These are phyloP conservation scores for Nitzschia sp. DNA, from an alignment of 108 stramenopile genomes.

Conservation along the genomic window DNA sequence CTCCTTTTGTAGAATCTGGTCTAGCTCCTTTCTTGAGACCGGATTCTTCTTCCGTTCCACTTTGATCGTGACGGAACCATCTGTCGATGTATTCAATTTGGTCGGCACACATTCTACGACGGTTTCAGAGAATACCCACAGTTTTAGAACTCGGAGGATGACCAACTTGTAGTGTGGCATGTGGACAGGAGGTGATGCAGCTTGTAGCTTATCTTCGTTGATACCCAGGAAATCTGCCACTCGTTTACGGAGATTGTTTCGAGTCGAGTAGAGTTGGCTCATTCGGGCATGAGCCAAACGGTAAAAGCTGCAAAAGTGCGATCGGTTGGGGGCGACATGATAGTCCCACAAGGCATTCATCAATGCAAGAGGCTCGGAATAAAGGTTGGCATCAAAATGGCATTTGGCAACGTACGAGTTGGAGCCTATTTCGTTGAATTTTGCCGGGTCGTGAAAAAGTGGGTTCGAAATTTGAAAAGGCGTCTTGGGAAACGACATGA, in stretches of 20 bases:
- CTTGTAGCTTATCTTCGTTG: conserved; percentile 30
- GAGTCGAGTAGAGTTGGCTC: conserved; percentile 47
- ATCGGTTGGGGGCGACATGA: conserved; percentile 25
- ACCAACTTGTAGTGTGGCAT: conserved; percentile 66
- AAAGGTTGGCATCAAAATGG: conserved; percentile 75
- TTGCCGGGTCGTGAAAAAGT: conserved; percentile 52
- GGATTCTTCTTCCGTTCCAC: background rate
- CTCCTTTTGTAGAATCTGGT: conserved; percentile 52
- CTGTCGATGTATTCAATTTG: conserved; percentile 3
- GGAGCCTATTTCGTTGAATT: conserved; percentile 56
- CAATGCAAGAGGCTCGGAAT: conserved; percentile 75
- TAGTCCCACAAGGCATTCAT: conserved; percentile 77
- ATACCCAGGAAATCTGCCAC: conserved; percentile 63
- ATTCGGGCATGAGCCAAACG: conserved; percentile 48
- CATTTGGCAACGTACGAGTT: conserved; percentile 59
- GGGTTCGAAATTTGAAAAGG: conserved; percentile 81
- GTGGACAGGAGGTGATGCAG: conserved; percentile 50
- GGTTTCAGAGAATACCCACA: conserved; percentile 78
- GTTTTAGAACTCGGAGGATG: conserved; percentile 63
- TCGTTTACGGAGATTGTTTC: conserved; percentile 54
- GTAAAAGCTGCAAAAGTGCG: conserved; percentile 46
- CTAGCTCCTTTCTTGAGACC: conserved; percentile 39
- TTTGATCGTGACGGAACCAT: conserved; percentile 12
- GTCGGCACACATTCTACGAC: conserved; percentile 49
- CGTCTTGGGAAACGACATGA: conserved; percentile 70